A percentile compares a stretch with the other conserved stretches of the same genome.
Evolutionary conservation across 495 filamentous ascomycete species (phyloP).

Genomic region (Usnea hakonensis): DNA sequence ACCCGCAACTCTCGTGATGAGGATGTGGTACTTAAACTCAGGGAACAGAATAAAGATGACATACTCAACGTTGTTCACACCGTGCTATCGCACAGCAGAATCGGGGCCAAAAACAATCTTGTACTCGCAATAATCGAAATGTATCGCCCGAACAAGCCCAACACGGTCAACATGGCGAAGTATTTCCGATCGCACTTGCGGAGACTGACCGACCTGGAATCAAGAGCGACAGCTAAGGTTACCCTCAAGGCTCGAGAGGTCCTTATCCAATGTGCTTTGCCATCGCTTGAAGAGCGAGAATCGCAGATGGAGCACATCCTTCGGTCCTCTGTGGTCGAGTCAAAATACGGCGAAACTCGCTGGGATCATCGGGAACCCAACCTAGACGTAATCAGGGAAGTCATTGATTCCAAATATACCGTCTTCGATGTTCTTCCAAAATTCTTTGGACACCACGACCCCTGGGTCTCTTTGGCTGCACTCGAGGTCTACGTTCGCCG

Average conservation of each 20-base stretch:
- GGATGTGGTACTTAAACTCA: conserved; percentile 85
- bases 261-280: conserved; percentile 91
- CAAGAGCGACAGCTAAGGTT: conserved; percentile 85
- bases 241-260: conserved; percentile 94
- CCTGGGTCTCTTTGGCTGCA: conserved; percentile 89
- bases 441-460: conserved; percentile 90
- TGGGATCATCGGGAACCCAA: conserved; percentile 94
- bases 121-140: conserved; percentile 86
- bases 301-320: conserved; percentile 98
- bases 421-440: conserved; percentile 91
- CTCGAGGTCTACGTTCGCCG: conserved; percentile 94
- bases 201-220: conserved; percentile 86
- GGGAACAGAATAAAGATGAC: conserved; percentile 94
- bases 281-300: conserved; percentile 88
- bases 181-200: conserved; percentile 76
- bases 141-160: conserved; percentile 90
- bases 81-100: conserved; percentile 87
- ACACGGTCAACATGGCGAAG: conserved; percentile 78
- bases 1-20: conserved; percentile 79
- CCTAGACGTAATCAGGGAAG: conserved; percentile 82
- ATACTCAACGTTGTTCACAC: conserved; percentile 72
- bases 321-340: conserved; percentile 92
- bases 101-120: conserved; percentile 89
- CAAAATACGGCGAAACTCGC: conserved; percentile 90
- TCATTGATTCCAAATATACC: conserved; percentile 96